These are phyloP conservation scores for Leccinum barrowsii DNA, from an alignment of 768 basidiomycete genomes.

Conservation along the genomic window DNA sequence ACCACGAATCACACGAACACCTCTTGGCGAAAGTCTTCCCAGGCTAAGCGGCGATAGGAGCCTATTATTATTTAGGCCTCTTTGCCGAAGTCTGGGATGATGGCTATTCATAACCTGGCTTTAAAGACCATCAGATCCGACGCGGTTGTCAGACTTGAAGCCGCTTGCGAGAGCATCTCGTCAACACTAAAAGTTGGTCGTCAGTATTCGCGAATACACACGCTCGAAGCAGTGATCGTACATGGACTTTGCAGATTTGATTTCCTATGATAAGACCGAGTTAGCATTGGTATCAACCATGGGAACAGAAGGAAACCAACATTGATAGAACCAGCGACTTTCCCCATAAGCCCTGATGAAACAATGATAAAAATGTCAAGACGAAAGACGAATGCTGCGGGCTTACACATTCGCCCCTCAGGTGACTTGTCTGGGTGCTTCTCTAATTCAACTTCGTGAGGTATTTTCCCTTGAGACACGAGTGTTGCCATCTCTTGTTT, in stretches of 20 bases:
- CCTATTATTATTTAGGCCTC: neutral
- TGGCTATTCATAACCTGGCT: conserved; percentile 43
- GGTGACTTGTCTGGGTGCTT: conserved; percentile 63
- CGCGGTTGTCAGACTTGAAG: conserved; percentile 48
- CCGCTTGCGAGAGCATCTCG: conserved; percentile 72
- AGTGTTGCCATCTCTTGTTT: conserved; percentile 57
- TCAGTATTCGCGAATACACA: conserved; percentile 8
- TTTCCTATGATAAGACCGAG: conserved; percentile 42
- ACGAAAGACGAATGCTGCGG: neutral
- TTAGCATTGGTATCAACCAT: conserved; percentile 1
- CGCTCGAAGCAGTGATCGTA: conserved; percentile 32
- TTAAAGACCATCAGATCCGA: conserved; percentile 39
- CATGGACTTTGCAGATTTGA: conserved; percentile 86
- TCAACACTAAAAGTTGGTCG: conserved; percentile 55
- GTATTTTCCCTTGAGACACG: conserved; percentile 62
- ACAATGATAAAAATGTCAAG: conserved; percentile 2
- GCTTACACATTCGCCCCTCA: conserved; percentile 58
- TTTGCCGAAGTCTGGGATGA: neutral
- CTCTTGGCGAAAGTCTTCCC: neutral
- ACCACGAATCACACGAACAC: neutral
- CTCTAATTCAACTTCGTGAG: conserved; percentile 71
- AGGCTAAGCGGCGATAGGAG: neutral
- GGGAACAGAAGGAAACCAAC: conserved; percentile 32
- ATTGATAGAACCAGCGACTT: conserved; percentile 68
- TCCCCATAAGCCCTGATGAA: conserved; percentile 69